These are phyloP conservation scores for Harringtonia aguacate DNA, from an alignment of 2,329 filamentous ascomycete genomes.

Conservation along the genomic window DNA sequence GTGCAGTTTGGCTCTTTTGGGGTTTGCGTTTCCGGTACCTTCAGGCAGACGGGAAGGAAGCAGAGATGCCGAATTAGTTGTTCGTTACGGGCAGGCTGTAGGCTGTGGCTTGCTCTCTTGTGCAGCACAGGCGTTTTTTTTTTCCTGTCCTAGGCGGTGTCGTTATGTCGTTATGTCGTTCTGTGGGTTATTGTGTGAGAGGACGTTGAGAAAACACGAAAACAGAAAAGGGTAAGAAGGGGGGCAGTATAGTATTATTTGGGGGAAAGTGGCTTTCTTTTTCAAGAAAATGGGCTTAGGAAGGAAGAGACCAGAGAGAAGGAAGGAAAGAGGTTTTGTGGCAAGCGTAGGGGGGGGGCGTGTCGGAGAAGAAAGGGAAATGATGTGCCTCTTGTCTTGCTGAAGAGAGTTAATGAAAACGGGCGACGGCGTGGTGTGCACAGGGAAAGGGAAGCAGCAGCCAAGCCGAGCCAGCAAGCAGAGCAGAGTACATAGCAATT, in stretches of 20 bases:
- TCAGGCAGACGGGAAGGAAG: not conserved
- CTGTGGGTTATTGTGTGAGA: not conserved
- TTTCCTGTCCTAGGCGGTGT: not conserved
- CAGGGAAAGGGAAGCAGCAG: constrained; percentile 1
- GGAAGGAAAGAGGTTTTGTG: constrained; percentile 9
- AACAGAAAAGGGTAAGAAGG: constrained; percentile 7
- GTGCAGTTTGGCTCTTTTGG: constrained; percentile 19
- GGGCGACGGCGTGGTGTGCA: constrained; percentile 4
- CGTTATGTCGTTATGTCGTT: not conserved
- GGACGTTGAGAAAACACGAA: not conserved
- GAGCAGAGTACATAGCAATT: constrained; percentile 4
- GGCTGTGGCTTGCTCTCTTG: not conserved
- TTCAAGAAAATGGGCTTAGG: constrained; percentile 7
- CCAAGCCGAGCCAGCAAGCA: constrained; percentile 6
- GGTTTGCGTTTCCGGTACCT: constrained; percentile 5
- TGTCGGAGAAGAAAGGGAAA: constrained; percentile 6
- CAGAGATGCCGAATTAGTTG: not conserved
- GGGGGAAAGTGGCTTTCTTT: constrained; percentile 12
- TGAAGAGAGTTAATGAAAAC: constrained; percentile 12
- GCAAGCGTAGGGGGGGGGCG: constrained; percentile 10
- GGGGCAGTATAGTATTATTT: constrained; percentile 12
- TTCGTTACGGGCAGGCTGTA: not conserved
- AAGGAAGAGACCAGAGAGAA: not conserved
- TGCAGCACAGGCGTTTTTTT: not conserved
- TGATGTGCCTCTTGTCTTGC: constrained; percentile 6